Evolutionary conservation across 345 rosid species (phyloP).

Genomic region (Dimocarpus longan): DNA sequence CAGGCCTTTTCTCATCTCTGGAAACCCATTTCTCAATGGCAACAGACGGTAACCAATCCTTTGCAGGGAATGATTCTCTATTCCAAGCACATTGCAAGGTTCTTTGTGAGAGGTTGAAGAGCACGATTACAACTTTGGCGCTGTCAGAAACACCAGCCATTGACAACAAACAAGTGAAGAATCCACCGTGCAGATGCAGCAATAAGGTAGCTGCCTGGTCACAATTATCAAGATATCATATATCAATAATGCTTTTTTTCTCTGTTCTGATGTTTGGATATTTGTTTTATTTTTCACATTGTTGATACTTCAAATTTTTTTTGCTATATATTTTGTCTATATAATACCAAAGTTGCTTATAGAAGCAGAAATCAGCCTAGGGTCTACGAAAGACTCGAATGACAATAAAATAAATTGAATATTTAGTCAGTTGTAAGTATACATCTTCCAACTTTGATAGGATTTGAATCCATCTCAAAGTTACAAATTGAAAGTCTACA

Average conservation of each 20-base stretch:
- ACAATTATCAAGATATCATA: constrained; percentile 49
- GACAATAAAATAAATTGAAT: not conserved
- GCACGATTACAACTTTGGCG: constrained; percentile 39
- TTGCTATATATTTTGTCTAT: constrained; percentile 7
- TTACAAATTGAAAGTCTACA: not conserved
- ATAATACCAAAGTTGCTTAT: not conserved
- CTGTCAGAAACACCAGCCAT: constrained; percentile 36
- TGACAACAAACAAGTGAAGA: constrained; percentile 37
- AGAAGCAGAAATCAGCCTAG: not conserved
- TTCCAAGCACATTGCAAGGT: constrained; percentile 50
- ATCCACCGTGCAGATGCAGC: constrained; percentile 35
- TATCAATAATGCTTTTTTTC: constrained; percentile 44
- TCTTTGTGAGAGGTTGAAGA: constrained; percentile 51
- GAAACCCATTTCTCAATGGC: constrained; percentile 48
- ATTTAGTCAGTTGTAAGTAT: not conserved
- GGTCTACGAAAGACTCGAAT: not conserved
- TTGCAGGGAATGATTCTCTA: constrained; percentile 26
- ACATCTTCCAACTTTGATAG: not conserved
- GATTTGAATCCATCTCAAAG: not conserved
- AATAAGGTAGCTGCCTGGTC: constrained; percentile 81
- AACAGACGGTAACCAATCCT: constrained; percentile 34
- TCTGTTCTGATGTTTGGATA: constrained; percentile 50
- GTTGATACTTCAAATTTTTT: constrained; percentile 34
- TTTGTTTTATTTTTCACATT: constrained; percentile 36
- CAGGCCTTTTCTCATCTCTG: constrained; percentile 62